Evolutionary conservation across 306 rosid genomes (phyloP).

Genomic region (Vigna trinervia): DNA sequence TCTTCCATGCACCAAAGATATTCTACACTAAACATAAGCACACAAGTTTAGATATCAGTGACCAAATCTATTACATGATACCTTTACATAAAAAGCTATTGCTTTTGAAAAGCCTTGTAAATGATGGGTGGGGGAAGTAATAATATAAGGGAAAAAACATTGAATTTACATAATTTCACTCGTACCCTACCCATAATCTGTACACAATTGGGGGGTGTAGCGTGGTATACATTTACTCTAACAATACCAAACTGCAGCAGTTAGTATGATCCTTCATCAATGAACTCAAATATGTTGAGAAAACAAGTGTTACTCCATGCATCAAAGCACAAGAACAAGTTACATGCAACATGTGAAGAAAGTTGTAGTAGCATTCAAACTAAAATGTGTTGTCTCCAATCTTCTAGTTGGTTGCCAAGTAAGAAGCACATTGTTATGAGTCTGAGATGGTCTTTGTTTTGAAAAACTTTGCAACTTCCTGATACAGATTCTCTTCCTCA

Average conservation of each 20-base stretch:
- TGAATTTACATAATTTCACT: slow-evolving; percentile 57
- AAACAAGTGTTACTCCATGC: slow-evolving; percentile 31
- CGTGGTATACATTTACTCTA: slow-evolving; percentile 54
- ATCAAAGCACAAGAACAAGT: slow-evolving; percentile 5
- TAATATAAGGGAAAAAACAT: slow-evolving; percentile 29
- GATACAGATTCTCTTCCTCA: slow-evolving; percentile 85
- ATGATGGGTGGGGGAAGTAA: slow-evolving; percentile 19
- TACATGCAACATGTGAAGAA: slow-evolving; percentile 44
- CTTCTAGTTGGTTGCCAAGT: neutral
- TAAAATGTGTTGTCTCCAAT: neutral
- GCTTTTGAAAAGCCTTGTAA: neutral
- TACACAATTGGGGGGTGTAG: slow-evolving; percentile 47
- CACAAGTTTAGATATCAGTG: neutral
- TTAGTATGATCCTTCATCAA: slow-evolving; percentile 42
- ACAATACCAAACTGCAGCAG: slow-evolving; percentile 45
- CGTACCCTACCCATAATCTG: slow-evolving; percentile 50
- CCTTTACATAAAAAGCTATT: slow-evolving; percentile 37
- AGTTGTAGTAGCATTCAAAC: slow-evolving; percentile 35
- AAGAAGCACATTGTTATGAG: slow-evolving; percentile 30
- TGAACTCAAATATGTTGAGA: slow-evolving; percentile 7
- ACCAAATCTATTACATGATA: slow-evolving; percentile 15
- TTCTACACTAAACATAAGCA: neutral
- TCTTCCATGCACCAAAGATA: neutral
- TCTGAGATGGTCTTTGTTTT: slow-evolving; percentile 50
- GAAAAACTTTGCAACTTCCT: slow-evolving; percentile 81